phyloP scores from a whole-genome alignment of 768 basidiomycete species.

The Macrolepiota albuminosa region DNA sequence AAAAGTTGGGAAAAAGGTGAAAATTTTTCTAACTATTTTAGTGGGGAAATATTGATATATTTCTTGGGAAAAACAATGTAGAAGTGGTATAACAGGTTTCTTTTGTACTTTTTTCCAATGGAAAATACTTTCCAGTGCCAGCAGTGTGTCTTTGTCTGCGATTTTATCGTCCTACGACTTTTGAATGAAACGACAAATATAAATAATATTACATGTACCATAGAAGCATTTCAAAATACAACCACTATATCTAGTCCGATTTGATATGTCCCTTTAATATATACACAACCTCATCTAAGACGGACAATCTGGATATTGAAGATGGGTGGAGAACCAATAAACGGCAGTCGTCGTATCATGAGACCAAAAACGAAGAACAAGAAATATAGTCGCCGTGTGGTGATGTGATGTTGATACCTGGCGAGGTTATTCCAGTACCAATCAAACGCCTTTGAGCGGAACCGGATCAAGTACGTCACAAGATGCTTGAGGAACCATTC shows the following conservation, averaged over 20 bases:
- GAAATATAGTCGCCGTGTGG: slow-evolving; percentile 16
- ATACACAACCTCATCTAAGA: slow-evolving; percentile 3
- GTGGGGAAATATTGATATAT: no score
- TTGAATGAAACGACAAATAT: background rate
- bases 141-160: background rate
- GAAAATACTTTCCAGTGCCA: no score
- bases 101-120: no score
- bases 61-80: no score
- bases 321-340: slow-evolving; percentile 20
- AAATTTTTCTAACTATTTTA: no score
- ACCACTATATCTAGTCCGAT: background rate
- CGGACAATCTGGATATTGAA: slow-evolving; percentile 20
- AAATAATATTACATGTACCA: background rate
- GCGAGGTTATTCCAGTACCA: slow-evolving; percentile 16
- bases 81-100: no score
- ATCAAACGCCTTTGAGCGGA: slow-evolving; percentile 9
- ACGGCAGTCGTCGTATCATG: slow-evolving; percentile 18
- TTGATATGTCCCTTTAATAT: background rate
- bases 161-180: background rate
- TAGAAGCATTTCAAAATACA: background rate
- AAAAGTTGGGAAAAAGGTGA: no score
- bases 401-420: slow-evolving; percentile 14
- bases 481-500: slow-evolving; percentile 18
- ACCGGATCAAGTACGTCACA: slow-evolving; percentile 3
- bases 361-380: slow-evolving; percentile 20